Base-by-base conservation (phyloP, 768 basidiomycete genomes). In the Hypholoma sublateritium region DNA sequence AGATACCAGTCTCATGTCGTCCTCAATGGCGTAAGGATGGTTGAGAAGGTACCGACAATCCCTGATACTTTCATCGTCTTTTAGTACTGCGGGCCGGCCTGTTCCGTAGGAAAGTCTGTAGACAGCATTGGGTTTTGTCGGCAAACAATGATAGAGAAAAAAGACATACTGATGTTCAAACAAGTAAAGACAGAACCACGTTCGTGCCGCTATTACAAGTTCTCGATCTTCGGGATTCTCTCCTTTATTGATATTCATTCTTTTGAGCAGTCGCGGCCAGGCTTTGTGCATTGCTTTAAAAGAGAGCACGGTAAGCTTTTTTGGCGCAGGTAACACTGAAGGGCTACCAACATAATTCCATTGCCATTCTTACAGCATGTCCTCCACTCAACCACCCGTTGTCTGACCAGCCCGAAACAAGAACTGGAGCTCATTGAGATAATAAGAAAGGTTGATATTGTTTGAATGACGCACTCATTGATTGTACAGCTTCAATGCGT, bases 301-400 rank as follows among this genome's bases (percentile, higher is more conserved):
- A 52, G 39, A 37, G 41, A 25, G 36, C 37, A 28, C 50, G 54
- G 46, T 16, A 45, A 22, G 28, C 16, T 25, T 41, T 53, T 13
- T 44, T 42, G 25, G 19, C 32, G 34, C 9, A 53, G 61, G 45
- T 42, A 48, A 49, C 43, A 50, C 69, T 84, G 69, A 39, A 56
- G 42, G 22, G 52, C 12, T 32, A 53, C 53, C n/a, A 19, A 91
- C 92, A 93, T 51, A 95, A 77, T 67, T 98, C 95, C 80, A 97
- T 86, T 39, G 93, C 95, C 92, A 98, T 95, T 50, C 95, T 83
- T 8, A 97, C 93, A n/a, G 95, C 95, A 72, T 97, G 95, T 9
- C 92, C 94, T 9, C 93, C 91, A 62, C 89, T 93, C 35, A 97
- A 70, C 94, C 94, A 95, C n/a, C 93, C 93, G 64, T 93, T 93